These are phyloP conservation scores for Fusarium keratoplasticum DNA, from an alignment of 2,329 filamentous ascomycete species.

Conservation along the genomic window DNA sequence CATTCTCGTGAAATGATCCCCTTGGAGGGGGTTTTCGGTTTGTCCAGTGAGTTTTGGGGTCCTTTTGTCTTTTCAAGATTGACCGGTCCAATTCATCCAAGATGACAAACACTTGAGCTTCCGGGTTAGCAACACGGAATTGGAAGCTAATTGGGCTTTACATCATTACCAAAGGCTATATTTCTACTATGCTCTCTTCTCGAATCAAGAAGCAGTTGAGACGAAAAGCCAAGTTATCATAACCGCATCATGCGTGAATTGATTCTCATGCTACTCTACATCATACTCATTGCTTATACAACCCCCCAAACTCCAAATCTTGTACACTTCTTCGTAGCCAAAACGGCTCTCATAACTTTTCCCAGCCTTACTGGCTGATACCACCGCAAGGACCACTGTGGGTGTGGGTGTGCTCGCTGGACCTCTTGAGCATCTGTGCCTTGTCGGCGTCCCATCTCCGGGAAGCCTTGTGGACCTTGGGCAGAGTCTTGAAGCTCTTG, in stretches of 20 bases:
- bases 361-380: conserved; percentile 1
- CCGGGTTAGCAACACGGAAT: no score
- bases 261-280: conserved; percentile 8
- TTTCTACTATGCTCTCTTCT: no score
- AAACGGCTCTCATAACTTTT: not conserved
- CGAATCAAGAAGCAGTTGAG: no score
- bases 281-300: not conserved
- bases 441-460: conserved; percentile 47
- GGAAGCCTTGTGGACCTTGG: conserved; percentile 41
- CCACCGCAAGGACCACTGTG: conserved; percentile 48
- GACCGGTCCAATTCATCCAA: no score
- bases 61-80: no score
- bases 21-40: no score
- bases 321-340: not conserved
- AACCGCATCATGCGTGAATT: not conserved
- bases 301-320: not conserved
- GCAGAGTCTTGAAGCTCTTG: conserved; percentile 52
- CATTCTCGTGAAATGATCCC: no score
- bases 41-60: no score
- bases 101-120: no score
- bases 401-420: conserved; percentile 38
- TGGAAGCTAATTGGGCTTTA: no score
- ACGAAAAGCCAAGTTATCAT: not conserved
- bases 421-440: conserved; percentile 45
- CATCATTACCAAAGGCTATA: no score